Evolutionary conservation across 805 yeast genomes (phyloP).

Genomic region (Saccharomyces kudriavzevii): DNA sequence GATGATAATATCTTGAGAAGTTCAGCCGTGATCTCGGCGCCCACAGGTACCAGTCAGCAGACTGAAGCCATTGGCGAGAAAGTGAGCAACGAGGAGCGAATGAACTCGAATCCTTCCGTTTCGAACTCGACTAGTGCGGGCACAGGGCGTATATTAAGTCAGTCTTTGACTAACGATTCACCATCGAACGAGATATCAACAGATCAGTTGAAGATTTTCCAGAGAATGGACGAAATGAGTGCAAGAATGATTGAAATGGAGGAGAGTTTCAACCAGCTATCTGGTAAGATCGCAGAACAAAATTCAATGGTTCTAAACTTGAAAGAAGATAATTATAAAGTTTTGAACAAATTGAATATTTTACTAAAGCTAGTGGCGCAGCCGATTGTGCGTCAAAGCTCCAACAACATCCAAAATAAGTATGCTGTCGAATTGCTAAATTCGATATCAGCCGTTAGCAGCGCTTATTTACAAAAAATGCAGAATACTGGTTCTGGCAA

Average conservation of each 20-base stretch:
- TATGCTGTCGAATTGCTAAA: constrained; percentile 24
- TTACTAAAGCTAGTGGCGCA: neutral
- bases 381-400: constrained; percentile 2
- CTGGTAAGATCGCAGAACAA: constrained; percentile 19
- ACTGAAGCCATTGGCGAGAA: neutral
- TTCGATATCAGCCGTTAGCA: constrained; percentile 25
- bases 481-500: neutral
- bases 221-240: constrained; percentile 29
- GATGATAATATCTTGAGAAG: neutral
- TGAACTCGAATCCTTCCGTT: neutral
- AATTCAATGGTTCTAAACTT: constrained; percentile 10
- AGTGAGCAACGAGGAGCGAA: neutral
- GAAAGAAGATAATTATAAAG: constrained; percentile 2
- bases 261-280: constrained; percentile 22
- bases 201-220: constrained; percentile 20
- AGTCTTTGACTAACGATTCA: neutral
- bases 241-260: constrained; percentile 28
- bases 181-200: neutral
- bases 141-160: neutral
- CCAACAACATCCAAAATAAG: constrained; percentile 10
- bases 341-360: neutral
- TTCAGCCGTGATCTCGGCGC: neutral
- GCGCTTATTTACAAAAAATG: constrained; percentile 20
- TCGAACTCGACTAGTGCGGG: neutral
- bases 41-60: neutral